phyloP scores from a whole-genome alignment of 352 stramenopile species.

The Phytophthora macrochlamydospora region DNA sequence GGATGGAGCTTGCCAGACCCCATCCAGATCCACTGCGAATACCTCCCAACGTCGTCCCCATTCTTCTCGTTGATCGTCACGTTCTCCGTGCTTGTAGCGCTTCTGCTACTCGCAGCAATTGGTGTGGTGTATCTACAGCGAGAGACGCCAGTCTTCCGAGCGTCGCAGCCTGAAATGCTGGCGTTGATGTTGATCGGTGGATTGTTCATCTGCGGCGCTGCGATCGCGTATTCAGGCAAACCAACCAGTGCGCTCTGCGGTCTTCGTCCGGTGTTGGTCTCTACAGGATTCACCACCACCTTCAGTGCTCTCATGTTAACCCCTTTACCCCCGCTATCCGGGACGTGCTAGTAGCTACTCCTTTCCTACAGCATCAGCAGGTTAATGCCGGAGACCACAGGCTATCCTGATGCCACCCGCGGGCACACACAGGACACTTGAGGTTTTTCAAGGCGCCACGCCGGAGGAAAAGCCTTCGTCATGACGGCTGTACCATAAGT shows the following conservation, averaged over 20 bases:
- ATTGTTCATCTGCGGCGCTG: constrained; percentile 20
- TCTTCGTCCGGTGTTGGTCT: constrained; percentile 26
- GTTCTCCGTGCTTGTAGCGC: constrained; percentile 11
- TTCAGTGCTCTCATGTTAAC: constrained; percentile 24
- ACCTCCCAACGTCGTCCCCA: constrained; percentile 21
- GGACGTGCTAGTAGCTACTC: too few species aligned
- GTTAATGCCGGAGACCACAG: too few species aligned
- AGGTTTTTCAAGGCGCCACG: too few species aligned
- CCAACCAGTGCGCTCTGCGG: constrained; percentile 22
- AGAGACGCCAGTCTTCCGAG: constrained; percentile 29
- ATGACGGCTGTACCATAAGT: too few species aligned
- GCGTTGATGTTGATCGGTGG: constrained; percentile 34
- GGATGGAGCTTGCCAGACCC: constrained; percentile 26
- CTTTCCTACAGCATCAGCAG: too few species aligned
- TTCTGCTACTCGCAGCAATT: constrained; percentile 15
- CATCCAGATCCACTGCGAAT: constrained; percentile 23
- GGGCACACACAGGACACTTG: too few species aligned
- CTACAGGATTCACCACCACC: constrained; percentile 33
- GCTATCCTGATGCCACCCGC: too few species aligned
- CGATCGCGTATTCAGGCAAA: constrained; percentile 18
- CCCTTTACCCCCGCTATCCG: too few species aligned
- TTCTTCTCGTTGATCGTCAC: constrained; percentile 11
- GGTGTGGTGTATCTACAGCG: constrained; percentile 22
- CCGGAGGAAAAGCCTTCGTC: too few species aligned
- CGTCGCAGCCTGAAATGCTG: constrained; percentile 35